Evolutionary conservation across 2,329 filamentous ascomycete species (phyloP), one percentile per base, ranked within the genome.

Genomic region (Alternaria arborescens): DNA sequence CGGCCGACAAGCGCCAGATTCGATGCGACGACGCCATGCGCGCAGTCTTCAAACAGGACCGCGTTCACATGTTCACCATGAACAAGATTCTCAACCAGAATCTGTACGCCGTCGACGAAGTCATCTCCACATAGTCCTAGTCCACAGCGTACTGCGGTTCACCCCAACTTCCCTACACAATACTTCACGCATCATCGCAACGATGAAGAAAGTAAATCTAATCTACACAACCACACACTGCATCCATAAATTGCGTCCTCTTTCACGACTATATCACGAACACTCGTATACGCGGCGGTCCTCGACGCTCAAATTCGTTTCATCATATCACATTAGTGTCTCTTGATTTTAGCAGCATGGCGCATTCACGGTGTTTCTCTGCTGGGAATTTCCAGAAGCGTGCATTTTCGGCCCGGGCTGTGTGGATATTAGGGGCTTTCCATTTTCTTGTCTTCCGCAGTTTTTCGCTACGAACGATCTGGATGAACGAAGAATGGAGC

Each of bases 31-130:
- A 97, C 24, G 89, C 88, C 69, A 91, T 99, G 90, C 89, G 92
- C 62, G 91, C 91, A 7, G 91, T 99, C 8, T 99, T 99, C 83
- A 97, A 97, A 79, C 87, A 91, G 73, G 88, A 93, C 72, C 91
- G 87, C 73, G 91, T 99, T 51, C 93, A 98, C 80, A 99, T 99
- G 95, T 99, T 99, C 80, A 94, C 93, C 69, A 98, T 99, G 94
- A 98, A 97, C 84, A 97, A 97, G 83, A 87, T 97, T 16, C 88
- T 98, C 11, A 93, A 92, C 65, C 89, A 91, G 76, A 94, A 98
- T 74, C 84, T 98, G 40, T 97, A 97, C 75, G 91, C 91, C 3
- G 85, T 92, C 48, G 93, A 94, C 54, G 93, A 95, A 55, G 67
- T 70, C 18, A 54, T 64, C 1, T 57, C 52, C 10, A 59, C 47